Evolutionary conservation across 192 early-diverging fungal genomes (phyloP).

Genomic region (Podila minutissima): DNA sequence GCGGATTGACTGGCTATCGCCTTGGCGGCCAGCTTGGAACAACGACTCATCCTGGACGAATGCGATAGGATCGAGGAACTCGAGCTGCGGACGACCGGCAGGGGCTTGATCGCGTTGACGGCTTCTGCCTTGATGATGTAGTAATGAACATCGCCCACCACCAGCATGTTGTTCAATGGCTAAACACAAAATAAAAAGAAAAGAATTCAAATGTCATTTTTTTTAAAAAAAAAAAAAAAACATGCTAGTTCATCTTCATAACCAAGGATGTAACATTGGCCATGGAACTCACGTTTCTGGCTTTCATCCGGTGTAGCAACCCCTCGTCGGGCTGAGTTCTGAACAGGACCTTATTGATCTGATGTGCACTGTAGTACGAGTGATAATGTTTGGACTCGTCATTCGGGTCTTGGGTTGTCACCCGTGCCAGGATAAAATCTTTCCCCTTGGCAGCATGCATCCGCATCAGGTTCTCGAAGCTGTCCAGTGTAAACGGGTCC

Average conservation of each 20-base stretch:
- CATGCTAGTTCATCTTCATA: too few species aligned
- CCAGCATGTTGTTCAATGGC: slow-evolving; percentile 81
- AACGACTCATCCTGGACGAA: slow-evolving; percentile 43
- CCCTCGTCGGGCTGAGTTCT: slow-evolving; percentile 80
- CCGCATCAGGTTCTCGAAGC: slow-evolving; percentile 66
- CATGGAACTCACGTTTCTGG: slow-evolving; percentile 69
- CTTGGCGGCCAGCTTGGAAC: slow-evolving; percentile 41
- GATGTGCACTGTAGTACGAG: slow-evolving; percentile 75
- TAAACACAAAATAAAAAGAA: slow-evolving; percentile 11
- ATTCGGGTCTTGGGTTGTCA: slow-evolving; percentile 73
- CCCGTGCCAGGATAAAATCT: slow-evolving; percentile 76
- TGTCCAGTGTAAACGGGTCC: slow-evolving; percentile 79
- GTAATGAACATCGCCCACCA: slow-evolving; percentile 75
- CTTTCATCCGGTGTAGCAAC: slow-evolving; percentile 78
- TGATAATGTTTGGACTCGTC: slow-evolving; percentile 65
- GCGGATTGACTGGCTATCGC: slow-evolving; percentile 39
- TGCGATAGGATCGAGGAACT: slow-evolving; percentile 33
- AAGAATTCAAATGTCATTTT: not conserved
- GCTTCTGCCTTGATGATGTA: slow-evolving; percentile 46
- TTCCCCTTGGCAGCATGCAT: slow-evolving; percentile 64
- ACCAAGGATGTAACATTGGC: too few species aligned
- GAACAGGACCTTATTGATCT: slow-evolving; percentile 82
- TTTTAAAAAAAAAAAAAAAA: too few species aligned
- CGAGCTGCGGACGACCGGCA: slow-evolving; percentile 14
- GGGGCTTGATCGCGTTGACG: slow-evolving; percentile 22